Evolutionary conservation across 2,329 filamentous ascomycete species (phyloP).

Genomic region (Neofusicoccum sp.): DNA sequence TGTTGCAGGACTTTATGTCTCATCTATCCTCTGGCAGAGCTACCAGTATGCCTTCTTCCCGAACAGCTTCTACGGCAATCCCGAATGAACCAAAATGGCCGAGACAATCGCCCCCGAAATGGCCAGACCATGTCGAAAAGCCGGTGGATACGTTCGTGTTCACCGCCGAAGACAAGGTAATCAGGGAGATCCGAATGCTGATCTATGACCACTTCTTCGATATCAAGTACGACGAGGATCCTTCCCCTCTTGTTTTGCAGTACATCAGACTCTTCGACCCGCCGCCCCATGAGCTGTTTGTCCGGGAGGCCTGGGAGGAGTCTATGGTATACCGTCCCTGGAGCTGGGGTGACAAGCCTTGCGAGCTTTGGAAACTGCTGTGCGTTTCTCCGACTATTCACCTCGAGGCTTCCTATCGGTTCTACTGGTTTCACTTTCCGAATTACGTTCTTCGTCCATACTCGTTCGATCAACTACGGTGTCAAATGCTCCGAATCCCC

Average conservation of each 20-base stretch:
- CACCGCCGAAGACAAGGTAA: background rate
- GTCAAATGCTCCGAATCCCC: background rate
- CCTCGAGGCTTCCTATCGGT: background rate
- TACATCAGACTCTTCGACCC: background rate
- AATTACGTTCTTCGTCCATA: background rate
- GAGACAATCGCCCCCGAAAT: too few species aligned
- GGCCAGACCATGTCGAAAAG: background rate
- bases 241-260: background rate
- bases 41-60: too few species aligned
- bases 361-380: background rate
- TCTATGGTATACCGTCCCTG: background rate
- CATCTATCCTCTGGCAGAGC: too few species aligned
- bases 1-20: too few species aligned
- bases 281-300: background rate
- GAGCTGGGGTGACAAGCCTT: background rate
- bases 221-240: background rate
- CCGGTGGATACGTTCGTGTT: background rate
- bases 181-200: slow-evolving; percentile 3
- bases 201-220: slow-evolving; percentile 11
- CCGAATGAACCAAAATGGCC: too few species aligned
- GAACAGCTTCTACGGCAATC: too few species aligned
- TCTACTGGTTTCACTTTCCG: slow-evolving; percentile 9
- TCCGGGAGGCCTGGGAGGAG: background rate
- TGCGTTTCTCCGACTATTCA: background rate
- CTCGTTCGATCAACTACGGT: background rate